Percentiles rank a stretch among this genome's conserved stretches.
Conservation (phyloP, 805 yeast genomes). For the Ogataea salicorniae region DNA sequence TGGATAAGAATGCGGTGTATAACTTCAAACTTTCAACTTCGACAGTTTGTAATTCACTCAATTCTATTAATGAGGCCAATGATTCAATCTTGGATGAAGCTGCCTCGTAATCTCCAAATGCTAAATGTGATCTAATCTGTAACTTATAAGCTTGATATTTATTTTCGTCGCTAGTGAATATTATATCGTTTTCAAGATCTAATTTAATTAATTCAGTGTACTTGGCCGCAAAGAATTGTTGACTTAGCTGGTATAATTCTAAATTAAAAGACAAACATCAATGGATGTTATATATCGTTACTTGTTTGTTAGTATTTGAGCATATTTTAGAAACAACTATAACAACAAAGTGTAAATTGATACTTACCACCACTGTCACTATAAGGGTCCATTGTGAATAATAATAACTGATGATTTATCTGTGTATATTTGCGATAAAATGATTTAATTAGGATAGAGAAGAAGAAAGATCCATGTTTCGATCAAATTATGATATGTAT, state of each 20-base stretch:
- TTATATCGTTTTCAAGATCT: conserved; percentile 20
- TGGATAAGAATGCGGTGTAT: conserved; percentile 9
- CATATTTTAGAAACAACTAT: neutral
- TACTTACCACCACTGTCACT: conserved; percentile 23
- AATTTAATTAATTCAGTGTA: conserved; percentile 15
- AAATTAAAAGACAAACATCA: neutral
- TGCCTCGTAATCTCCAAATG: conserved; percentile 9
- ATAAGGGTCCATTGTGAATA: conserved; percentile 18
- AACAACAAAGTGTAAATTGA: neutral
- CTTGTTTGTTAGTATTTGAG: no score
- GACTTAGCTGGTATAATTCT: conserved; percentile 27
- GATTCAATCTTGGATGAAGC: conserved; percentile 12
- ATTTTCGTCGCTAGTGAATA: conserved; percentile 22
- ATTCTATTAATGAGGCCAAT: conserved; percentile 3
- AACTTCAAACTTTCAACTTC: conserved; percentile 14
- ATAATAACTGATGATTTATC: neutral
- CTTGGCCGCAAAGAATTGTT: conserved; percentile 26
- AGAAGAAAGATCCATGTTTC: no score
- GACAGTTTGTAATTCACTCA: conserved; percentile 3
- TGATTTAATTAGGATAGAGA: neutral
- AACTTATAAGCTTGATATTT: conserved; percentile 23
- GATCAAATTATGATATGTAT: no score
- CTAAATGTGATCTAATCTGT: conserved; percentile 18
- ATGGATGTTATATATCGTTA: conserved; percentile 1
- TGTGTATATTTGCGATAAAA: neutral